Conservation (phyloP, 116 monocot species). For the Iris pallida region DNA sequence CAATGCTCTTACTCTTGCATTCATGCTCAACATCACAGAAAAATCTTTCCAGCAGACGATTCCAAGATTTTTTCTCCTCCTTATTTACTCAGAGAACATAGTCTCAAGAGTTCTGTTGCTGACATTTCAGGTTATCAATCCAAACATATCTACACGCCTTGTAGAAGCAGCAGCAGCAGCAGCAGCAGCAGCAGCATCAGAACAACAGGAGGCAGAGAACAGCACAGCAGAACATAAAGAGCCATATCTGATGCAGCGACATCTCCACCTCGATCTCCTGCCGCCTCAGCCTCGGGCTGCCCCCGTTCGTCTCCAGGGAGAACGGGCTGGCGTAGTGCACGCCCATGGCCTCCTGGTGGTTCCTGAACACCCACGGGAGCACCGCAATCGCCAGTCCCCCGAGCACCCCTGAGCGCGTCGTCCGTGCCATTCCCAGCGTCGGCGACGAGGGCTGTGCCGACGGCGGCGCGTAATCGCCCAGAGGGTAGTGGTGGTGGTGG, state of each 20-base stretch:
- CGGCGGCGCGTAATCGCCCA: neutral
- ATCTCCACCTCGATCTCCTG: constrained; percentile 57
- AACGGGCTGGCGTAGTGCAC: constrained; percentile 31
- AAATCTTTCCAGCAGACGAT: too few species aligned
- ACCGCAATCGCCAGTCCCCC: constrained; percentile 22
- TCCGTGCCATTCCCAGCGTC: constrained; percentile 28
- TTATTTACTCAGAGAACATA: too few species aligned
- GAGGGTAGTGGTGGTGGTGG: neutral
- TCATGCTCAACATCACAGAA: too few species aligned
- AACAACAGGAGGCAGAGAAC: constrained; percentile 63
- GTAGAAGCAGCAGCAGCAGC: too few species aligned
- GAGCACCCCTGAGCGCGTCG: constrained; percentile 13
- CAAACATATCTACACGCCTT: too few species aligned
- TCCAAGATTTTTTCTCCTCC: too few species aligned
- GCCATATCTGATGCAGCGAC: constrained; percentile 56
- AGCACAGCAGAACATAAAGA: constrained; percentile 57
- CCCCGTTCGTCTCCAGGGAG: neutral
- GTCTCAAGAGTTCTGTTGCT: too few species aligned
- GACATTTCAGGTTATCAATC: too few species aligned
- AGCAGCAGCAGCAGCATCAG: too few species aligned
- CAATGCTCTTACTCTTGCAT: too few species aligned
- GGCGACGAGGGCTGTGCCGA: constrained; percentile 4
- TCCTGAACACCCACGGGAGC: constrained; percentile 25
- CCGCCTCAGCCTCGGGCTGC: constrained; percentile 29
- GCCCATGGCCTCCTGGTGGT: constrained; percentile 5